Evolutionary conservation across 305 asterid species (phyloP).

Genomic region (Ilex paraguariensis): DNA sequence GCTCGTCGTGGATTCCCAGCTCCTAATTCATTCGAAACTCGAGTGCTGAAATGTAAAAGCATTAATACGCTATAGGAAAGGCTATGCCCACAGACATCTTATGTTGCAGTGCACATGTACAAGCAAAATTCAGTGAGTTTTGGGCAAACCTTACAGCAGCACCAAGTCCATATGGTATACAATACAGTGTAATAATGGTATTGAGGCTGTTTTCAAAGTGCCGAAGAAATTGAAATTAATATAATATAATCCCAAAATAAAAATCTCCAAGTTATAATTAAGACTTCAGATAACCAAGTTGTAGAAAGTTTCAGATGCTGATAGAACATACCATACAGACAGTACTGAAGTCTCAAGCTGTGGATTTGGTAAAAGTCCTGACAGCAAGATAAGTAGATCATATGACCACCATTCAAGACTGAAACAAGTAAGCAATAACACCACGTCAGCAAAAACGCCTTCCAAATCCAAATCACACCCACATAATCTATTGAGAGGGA

Average conservation of each 20-base stretch:
- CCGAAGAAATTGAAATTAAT: not conserved
- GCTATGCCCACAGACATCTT: no score
- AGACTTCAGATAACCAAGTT: not conserved
- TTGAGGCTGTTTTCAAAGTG: conserved; percentile 35
- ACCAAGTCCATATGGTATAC: conserved; percentile 54
- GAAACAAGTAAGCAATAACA: not conserved
- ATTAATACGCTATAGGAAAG: not conserved
- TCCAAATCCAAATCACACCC: no score
- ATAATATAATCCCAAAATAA: not conserved
- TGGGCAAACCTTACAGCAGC: conserved; percentile 50
- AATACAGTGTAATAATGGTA: conserved; percentile 34
- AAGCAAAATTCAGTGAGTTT: not conserved
- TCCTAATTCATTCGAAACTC: conserved; percentile 53
- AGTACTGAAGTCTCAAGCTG: conserved; percentile 47
- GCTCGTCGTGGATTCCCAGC: conserved; percentile 54
- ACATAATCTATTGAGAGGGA: no score
- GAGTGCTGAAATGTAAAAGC: conserved; percentile 24
- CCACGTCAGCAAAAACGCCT: no score
- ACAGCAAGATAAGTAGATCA: conserved; percentile 44
- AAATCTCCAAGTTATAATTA: not conserved
- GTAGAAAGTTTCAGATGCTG: not conserved
- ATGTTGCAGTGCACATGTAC: not conserved
- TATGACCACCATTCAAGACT: conserved; percentile 57
- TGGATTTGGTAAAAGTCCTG: conserved; percentile 56
- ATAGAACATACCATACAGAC: conserved; percentile 38